These are phyloP conservation scores for Neurospora cerealis DNA, from an alignment of 495 filamentous ascomycete species.

Conservation along the genomic window DNA sequence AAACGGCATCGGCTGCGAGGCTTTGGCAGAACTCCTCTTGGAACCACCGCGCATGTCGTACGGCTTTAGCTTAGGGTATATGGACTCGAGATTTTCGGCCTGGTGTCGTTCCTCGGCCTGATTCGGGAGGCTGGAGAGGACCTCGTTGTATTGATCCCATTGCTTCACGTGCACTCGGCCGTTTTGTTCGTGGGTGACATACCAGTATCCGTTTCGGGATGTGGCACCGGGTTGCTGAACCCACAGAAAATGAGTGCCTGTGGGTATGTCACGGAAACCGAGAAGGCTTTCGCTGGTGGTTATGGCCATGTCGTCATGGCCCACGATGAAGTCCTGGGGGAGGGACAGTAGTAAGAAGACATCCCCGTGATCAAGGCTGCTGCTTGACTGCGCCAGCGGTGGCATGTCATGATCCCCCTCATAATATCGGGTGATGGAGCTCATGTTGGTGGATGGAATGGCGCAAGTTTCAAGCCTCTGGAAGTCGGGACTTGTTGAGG, in stretches of 20 bases:
- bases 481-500: neutral
- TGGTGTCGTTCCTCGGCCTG: conserved; percentile 27
- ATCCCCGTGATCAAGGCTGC: conserved; percentile 26
- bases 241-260: conserved; percentile 49
- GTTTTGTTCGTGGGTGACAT: conserved; percentile 26
- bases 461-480: neutral
- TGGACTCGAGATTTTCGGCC: conserved; percentile 22
- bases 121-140: conserved; percentile 29
- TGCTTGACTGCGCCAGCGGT: neutral
- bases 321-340: conserved; percentile 31
- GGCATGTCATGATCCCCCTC: neutral
- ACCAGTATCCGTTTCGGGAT: conserved; percentile 51
- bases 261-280: conserved; percentile 51
- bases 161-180: conserved; percentile 42
- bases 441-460: neutral
- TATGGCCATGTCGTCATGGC: conserved; percentile 36
- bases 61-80: conserved; percentile 27
- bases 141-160: conserved; percentile 49
- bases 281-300: conserved; percentile 28
- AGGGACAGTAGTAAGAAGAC: conserved; percentile 33
- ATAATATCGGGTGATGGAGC: neutral
- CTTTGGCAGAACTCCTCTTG: neutral
- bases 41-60: conserved; percentile 18
- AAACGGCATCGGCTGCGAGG: neutral
- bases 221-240: conserved; percentile 40